Base-by-base conservation (phyloP, 192 early-diverging fungal species). In the Coemansia erecta region DNA sequence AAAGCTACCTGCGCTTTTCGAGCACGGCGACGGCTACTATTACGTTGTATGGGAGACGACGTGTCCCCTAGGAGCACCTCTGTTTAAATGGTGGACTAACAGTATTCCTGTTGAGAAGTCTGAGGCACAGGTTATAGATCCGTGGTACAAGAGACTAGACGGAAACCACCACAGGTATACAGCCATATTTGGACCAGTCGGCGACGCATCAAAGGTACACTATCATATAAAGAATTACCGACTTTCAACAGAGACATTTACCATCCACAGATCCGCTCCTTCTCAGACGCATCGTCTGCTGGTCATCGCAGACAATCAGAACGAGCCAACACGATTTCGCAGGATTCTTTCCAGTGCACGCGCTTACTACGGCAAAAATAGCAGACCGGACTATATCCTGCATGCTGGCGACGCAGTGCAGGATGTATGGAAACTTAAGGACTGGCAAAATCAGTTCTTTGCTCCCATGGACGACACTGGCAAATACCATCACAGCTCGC, bases 351-450 rank as follows among this genome's bases (percentile, higher is more conserved):
- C 56, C 1, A 39, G 40, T 12, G 35, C 62, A 0, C 46, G 21
- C 9, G 11, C 31, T 0, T 48, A 63, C 68, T 70, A 66, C 14
- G 56, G 52, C 39, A 42, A 14, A 26, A 13, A 17, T 23, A 48
- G 23, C 41, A 22, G 8, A 9, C 72, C 72, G 1, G 78, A 89
- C 57, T 73, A 75, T 33, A 71, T 89, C 19, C 49, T 90, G 40
- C 89, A 90, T 65, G 87, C 83, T 10, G 89, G 89, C 17, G 89
- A 90, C 68, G 75, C 81, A 4, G 84, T 89, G 8, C 87, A 90
- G 57, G 75, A 76, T 18, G 82, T 80, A 24, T 35, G 60, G 0
- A 81, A 74, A 21, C 61, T 89, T 19, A 73, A 72, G 39, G 85
- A 88, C 57, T 90, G 89, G 89, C 86, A 90, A 43, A 85, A 74